A percentile compares a stretch with the other conserved stretches of the same genome.
phyloP scores from a whole-genome alignment of 2,329 filamentous ascomycete species.

The Colletotrichum limetticola region DNA sequence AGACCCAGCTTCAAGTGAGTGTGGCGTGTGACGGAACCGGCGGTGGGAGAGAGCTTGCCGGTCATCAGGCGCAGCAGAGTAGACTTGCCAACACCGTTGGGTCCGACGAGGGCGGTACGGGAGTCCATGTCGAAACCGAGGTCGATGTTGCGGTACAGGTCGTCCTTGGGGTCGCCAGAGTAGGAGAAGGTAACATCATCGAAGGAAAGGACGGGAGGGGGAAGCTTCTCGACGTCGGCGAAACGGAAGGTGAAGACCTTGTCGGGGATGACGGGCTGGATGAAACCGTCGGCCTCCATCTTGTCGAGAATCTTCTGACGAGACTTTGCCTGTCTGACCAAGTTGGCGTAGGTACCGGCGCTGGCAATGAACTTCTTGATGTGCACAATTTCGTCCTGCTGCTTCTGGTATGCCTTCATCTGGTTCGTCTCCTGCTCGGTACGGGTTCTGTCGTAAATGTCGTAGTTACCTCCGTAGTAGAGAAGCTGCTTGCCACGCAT shows the following conservation, averaged over 20 bases:
- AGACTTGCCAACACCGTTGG: conserved; percentile 99
- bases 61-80: conserved; percentile 97
- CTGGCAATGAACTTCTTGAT: conserved; percentile 99
- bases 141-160: conserved; percentile 95
- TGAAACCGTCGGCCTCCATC: conserved; percentile 99
- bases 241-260: conserved; percentile 97
- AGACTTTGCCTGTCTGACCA: conserved; percentile 98
- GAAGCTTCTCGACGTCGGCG: conserved; percentile 98
- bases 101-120: conserved; percentile 93
- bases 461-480: conserved; percentile 99
- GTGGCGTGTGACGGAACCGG: conserved; percentile 86
- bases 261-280: conserved; percentile 88
- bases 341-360: conserved; percentile 99
- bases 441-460: conserved; percentile 95
- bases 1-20: conserved; percentile 98
- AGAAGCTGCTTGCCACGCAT: conserved; percentile 90
- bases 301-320: conserved; percentile 99
- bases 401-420: conserved; percentile 98
- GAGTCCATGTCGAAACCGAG: conserved; percentile 99
- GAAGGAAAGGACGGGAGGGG: conserved; percentile 94
- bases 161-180: conserved; percentile 88
- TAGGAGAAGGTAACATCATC: conserved; percentile 99
- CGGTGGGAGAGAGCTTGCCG: conserved; percentile 87
- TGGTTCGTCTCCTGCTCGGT: conserved; percentile 96
- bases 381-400: conserved; percentile 98